phyloP scores from a whole-genome alignment of 2,329 filamentous ascomycete species.

The Bipolaris victoriae region DNA sequence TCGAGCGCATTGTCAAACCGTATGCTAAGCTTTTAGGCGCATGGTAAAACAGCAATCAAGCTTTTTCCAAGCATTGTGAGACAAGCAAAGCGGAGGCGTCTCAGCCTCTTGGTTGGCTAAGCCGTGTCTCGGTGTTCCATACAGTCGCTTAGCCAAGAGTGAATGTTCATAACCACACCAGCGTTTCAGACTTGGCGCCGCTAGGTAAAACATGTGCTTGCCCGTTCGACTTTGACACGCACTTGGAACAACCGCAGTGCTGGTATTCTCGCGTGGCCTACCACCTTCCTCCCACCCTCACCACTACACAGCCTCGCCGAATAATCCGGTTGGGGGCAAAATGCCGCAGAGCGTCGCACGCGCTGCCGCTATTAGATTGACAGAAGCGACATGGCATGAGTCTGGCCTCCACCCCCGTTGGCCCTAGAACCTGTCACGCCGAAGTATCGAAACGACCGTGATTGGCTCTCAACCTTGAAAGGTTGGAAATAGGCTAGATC shows the following conservation, averaged over 20 bases:
- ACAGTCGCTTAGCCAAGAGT: conserved; percentile 36
- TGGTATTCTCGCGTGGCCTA: too few relatives aligned
- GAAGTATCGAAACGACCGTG: not conserved
- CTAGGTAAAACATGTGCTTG: conserved; percentile 26
- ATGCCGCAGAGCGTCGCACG: conserved; percentile 2
- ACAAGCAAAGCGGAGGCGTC: conserved; percentile 20
- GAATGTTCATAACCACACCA: conserved; percentile 39
- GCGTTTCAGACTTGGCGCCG: conserved; percentile 46
- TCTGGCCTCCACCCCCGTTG: not conserved
- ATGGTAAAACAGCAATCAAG: conserved; percentile 29
- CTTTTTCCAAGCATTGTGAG: conserved; percentile 37
- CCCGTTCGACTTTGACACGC: conserved; percentile 32
- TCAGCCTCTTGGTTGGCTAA: conserved; percentile 31
- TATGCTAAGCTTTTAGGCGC: conserved; percentile 13
- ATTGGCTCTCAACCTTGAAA: not conserved
- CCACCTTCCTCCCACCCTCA: not conserved
- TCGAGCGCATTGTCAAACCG: not conserved
- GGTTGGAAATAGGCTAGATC: not conserved
- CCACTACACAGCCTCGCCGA: conserved; percentile 10
- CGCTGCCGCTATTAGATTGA: not conserved
- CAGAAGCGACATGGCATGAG: not conserved
- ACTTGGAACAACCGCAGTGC: conserved; percentile 28
- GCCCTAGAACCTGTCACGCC: not conserved
- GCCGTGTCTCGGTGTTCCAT: conserved; percentile 31
- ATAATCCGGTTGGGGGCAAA: not conserved